Base-by-base conservation (phyloP, 2,329 filamentous ascomycete genomes). In the Aspergillus eucalypticola region DNA sequence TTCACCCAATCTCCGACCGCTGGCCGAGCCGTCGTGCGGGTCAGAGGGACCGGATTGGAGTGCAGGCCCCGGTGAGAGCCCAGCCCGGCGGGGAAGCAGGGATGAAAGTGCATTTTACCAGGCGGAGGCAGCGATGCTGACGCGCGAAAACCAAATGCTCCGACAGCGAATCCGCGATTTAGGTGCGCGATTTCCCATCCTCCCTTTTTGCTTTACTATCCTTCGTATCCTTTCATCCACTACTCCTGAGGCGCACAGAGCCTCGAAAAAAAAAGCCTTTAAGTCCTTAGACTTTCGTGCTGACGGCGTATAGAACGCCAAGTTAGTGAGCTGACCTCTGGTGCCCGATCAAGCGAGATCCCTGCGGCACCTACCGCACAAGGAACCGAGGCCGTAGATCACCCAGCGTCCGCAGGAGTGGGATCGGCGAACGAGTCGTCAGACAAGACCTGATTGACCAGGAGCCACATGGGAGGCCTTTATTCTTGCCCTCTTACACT, bases 111-210 rank as follows among this genome's bases (percentile, higher is more conserved):
- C 78, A 15, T 82, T 75, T 62, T 81, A 80, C 61, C 80, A 82
- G 64, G 77, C 79, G 19, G 80, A 82, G 62, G 78, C 78, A 8
- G 73, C 77, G 27, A 80, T 74, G 64, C 66, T 82, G 29, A 75
- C 73, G 8, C 72, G 80, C 42, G 80, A 82, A 60, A 82, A 82
- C 56, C 78, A 80, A 60, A 79, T 82, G 72, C 69, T 82, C 39
- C 75, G 76, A 21, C 72, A 77, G 62, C 71, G 80, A 11, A 81
- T 82, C 54, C 74, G 79, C 38, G 80, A 82, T 60, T 66, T 82
- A 61, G 78, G 77, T 79, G 69, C 62, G 70, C 65, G 54, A 56
- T 56, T 59, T 62, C 21, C 41, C 13, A 23, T 23, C 21, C 13
- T 19, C 10, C 17, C 19, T 44, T 7, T 5, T 57, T 52, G 7